Base-by-base conservation (phyloP, 768 basidiomycete genomes). In the Filobasidium floriforme region DNA sequence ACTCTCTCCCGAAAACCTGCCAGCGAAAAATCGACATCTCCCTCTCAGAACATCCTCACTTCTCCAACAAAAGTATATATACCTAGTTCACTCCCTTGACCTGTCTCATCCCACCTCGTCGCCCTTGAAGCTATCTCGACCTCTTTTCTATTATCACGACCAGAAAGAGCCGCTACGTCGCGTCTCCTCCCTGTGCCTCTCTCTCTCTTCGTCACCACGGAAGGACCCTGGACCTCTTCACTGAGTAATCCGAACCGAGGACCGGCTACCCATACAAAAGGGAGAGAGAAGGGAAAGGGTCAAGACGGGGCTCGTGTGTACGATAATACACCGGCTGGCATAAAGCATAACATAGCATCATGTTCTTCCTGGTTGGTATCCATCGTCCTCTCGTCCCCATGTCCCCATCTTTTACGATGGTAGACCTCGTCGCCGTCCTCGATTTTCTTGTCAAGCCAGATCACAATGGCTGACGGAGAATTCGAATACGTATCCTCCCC, bases 341-440 rank as follows among this genome's bases (percentile, higher is more conserved):
- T 37, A 37, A 9, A n/a, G 4, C 9, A 37, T 37, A 37, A 37
- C 9, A 37, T 37, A 37, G 32, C 32, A 37, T 37, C 32, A 57
- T 57, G 54, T 57, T 57, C 54, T 57, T 57, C 24, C 54, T 57
- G 54, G 54, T 57, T 57, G 54, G 54, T 57, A 57, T 57, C 54
- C 29, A 57, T 24, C 24, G 22, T 32, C 14, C 24, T 32, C 19
- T 15, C 54, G 26, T 26, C 29, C n/a, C 14, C 54, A 54, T 57
- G 7, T 14, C 46, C 46, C 22, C 24, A 57, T 57, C 15, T 10
- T 54, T 22, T 24, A 22, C 22, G 3, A 3, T 9, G 22, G 22
- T 26, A 6, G 7, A 57, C 24, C 15, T 26, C 46, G 32, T 19
- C 54, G 12, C 19, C 29, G 14, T 32, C 54, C 54, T 24, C 26